Evolutionary conservation across 1,284 basidiomycete genomes (phyloP).

Genomic region (Tetrapyrgos nigripes): DNA sequence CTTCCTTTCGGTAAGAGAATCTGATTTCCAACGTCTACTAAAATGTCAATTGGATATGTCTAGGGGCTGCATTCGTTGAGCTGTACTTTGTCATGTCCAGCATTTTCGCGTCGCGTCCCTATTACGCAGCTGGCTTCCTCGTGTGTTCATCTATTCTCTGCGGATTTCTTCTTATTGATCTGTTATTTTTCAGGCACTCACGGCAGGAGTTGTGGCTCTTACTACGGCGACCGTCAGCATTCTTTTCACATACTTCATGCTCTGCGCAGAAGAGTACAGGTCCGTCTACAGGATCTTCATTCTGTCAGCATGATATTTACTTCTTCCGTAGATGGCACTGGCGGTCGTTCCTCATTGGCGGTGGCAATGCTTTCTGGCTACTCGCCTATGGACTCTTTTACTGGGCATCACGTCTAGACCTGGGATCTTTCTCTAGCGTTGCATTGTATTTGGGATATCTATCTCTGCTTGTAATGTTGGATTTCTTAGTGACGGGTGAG

Average conservation of each 20-base stretch:
- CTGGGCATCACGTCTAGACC: constrained; percentile 85
- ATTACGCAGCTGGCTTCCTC: constrained; percentile 96
- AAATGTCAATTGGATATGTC: constrained; percentile 7
- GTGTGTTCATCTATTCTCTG: constrained; percentile 50
- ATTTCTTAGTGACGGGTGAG: constrained; percentile 89
- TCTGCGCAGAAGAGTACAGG: constrained; percentile 97
- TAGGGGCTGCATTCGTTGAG: constrained; percentile 94
- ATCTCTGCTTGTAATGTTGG: constrained; percentile 80
- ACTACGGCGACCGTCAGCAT: constrained; percentile 93
- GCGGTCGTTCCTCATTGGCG: constrained; percentile 94
- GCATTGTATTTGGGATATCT: constrained; percentile 87
- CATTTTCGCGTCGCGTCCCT: constrained; percentile 92
- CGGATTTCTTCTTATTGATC: constrained; percentile 12
- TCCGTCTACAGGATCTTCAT: constrained; percentile 35
- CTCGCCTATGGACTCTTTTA: constrained; percentile 87
- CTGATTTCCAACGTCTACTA: background rate
- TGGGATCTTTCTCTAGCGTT: constrained; percentile 86
- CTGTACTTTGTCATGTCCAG: constrained; percentile 94
- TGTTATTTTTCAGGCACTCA: constrained; percentile 75
- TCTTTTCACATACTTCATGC: constrained; percentile 90
- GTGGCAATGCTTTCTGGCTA: constrained; percentile 94
- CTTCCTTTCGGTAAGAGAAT: constrained; percentile 85
- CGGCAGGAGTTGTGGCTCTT: constrained; percentile 83
- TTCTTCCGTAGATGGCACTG: constrained; percentile 86
- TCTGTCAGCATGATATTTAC: background rate